Conservation (phyloP, 441 rosid genomes). For the Erodium moschatum region DNA sequence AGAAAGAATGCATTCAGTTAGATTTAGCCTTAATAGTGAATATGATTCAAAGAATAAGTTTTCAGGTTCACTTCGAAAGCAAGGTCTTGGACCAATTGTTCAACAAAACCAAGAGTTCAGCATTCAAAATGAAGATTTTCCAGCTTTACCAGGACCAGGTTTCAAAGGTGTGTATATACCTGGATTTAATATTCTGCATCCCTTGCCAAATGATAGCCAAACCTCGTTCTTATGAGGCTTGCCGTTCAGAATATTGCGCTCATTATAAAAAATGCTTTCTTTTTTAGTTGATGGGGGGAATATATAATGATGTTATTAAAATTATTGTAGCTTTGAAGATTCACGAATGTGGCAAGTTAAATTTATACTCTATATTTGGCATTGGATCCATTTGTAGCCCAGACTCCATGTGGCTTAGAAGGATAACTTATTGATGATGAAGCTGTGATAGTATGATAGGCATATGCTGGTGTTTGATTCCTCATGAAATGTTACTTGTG, state of each 20-base stretch:
- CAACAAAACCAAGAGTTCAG: constrained; percentile 99
- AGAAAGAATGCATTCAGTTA: constrained; percentile 15
- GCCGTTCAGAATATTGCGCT: background rate
- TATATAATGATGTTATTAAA: too few relatives aligned
- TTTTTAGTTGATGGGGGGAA: too few relatives aligned
- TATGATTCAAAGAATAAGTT: constrained; percentile 18
- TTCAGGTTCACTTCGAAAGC: constrained; percentile 77
- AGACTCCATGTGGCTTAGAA: background rate
- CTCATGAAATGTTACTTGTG: too few relatives aligned
- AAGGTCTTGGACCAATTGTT: constrained; percentile 82
- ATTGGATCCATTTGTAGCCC: constrained; percentile 3
- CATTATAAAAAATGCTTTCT: background rate
- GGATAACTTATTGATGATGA: background rate
- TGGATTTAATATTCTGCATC: background rate
- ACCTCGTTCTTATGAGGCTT: background rate
- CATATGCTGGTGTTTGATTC: background rate
- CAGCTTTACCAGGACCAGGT: constrained; percentile 74
- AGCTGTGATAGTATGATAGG: background rate
- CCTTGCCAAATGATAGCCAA: background rate
- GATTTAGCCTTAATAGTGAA: constrained; percentile 13
- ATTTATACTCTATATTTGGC: constrained; percentile 4
- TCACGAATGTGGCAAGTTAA: background rate
- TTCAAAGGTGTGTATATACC: constrained; percentile 56
- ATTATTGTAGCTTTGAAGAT: background rate
- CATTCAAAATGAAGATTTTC: constrained; percentile 98